Evolutionary conservation across 805 yeast genomes (phyloP), one percentile per base, ranked within the genome.

Genomic region (Candida odintsovae): DNA sequence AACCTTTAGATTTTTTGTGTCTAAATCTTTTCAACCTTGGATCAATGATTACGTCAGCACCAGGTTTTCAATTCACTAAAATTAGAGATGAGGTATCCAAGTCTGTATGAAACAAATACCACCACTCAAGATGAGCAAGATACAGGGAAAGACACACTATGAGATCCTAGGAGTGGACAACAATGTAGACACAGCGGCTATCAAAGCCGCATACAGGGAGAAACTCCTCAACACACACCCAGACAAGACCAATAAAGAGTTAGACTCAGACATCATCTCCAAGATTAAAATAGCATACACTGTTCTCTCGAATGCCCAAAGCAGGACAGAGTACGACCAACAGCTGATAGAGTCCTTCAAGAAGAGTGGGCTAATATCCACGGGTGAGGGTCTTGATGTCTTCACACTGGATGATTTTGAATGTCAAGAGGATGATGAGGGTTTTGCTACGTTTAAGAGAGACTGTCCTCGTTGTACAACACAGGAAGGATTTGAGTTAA

Each of bases 171-270:
- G 76, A 0, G 66, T 84, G 2, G 57, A 63, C 0, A 64, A 70
- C 2, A 59, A 64, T 4, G 73, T 77, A 3, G 49, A 64, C 19
- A 49, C 46, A 1, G 54, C 45, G 0, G 77, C 73, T 13, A 71
- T 90, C 23, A 82, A 78, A 51, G 59, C 61, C 9, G 90, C 95
- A 0, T 92, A 90, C 61, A 76, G 73, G 46, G 67, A 62, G 29
- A 75, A 75, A 15, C 71, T 92, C 7, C 68, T 92, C 2, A 58
- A 62, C 4, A 63, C 76, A 2, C 98, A 92, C 63, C 98, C 98
- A 1, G 98, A 92, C 61, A 90, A 90, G 55, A 56, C 61, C 4
- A 50, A 52, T 4, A 50, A 52, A 20, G 38, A 41, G 3, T 40
- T 45, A 3, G 39, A 50, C 3, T 28, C 48, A 18, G 57, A 57